Evolutionary conservation across 257 asterid genomes (phyloP), one percentile per base, ranked within the genome.

Genomic region (Eucommia ulmoides): DNA sequence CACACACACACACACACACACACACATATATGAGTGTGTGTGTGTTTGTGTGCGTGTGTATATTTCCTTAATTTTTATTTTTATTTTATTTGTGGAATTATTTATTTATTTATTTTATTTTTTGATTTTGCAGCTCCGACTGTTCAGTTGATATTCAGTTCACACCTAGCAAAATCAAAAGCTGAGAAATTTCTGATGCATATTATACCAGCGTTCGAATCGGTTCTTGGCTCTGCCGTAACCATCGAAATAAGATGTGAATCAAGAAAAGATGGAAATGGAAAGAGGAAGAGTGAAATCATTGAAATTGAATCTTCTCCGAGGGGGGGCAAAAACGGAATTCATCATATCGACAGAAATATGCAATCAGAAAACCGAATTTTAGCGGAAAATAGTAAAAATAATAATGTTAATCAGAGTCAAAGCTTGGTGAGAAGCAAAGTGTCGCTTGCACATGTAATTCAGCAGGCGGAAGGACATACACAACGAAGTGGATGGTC

Each of bases 361-460:
- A 7, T 20, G 20, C 45, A 48, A 25, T 42, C 46, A 54, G 61
- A 56, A 46, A 60, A 35, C 29, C 19, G 42, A 60, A 24, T 25
- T 65, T 21, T 35, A 26, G 35, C 73, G 8, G 81, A 65, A 33
- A 58, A 60, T 44, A 71, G 74, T 54, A 61, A 57, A 53, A 58
- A 60, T 19, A 84, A 79, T 38, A 82, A 81, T 17, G 54, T 66
- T 65, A 83, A 64, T 49, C 86, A 55, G 62, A 82, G 74, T 57
- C 78, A 76, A 72, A 80, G 95, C 74, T 69, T 91, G 22, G 96
- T 86, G 50, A 77, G 72, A 76, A 52, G 96, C 56, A 86, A 79
- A 76, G 81, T 83, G 50, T 83, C 98, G 54, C 93, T 91, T 64
- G 98, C 92, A 53, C 86, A 79, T 49, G 93, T 91, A 61, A 77